These are phyloP conservation scores for Mesotaenium endlicherianum DNA, from an alignment of 139 green algal species.

Conservation along the genomic window DNA sequence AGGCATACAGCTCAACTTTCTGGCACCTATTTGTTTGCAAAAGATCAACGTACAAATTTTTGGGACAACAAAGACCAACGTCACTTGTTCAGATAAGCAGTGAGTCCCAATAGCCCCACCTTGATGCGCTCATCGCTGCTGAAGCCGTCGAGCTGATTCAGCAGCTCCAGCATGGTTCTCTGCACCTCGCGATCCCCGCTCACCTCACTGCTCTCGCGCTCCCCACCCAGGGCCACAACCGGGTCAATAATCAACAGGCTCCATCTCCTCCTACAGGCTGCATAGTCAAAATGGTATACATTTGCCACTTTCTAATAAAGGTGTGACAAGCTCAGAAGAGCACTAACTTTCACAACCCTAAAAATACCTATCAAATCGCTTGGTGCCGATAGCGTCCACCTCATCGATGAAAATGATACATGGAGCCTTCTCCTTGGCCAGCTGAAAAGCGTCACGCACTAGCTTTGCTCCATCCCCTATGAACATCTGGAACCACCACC, in stretches of 20 bases:
- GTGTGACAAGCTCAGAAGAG: neutral
- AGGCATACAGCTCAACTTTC: too few relatives aligned
- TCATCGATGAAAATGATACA: conserved; percentile 99
- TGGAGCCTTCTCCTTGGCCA: conserved; percentile 97
- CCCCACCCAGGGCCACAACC: neutral
- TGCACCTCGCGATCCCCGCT: conserved; percentile 95
- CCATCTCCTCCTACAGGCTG: neutral
- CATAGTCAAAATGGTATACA: too few relatives aligned
- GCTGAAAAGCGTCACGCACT: conserved; percentile 93
- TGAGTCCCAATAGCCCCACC: conserved; percentile 39
- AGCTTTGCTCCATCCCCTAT: conserved; percentile 99
- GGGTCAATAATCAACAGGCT: neutral
- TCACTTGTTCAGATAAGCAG: too few relatives aligned
- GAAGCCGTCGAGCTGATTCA: conserved; percentile 97
- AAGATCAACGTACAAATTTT: too few relatives aligned
- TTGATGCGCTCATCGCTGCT: conserved; percentile 84
- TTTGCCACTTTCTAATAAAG: too few relatives aligned
- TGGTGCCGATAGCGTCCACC: conserved; percentile 92
- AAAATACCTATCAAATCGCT: conserved; percentile 77
- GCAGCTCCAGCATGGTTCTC: conserved; percentile 96
- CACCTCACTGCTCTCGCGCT: conserved; percentile 76
- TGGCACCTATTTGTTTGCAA: too few relatives aligned
- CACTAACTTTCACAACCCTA: neutral
- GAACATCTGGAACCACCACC: conserved; percentile 78
- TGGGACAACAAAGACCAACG: too few relatives aligned